Percentiles rank a stretch among this genome's conserved stretches.
Evolutionary conservation across 108 stramenopile species (phyloP).

Genomic region (Poteriospumella lacustris): DNA sequence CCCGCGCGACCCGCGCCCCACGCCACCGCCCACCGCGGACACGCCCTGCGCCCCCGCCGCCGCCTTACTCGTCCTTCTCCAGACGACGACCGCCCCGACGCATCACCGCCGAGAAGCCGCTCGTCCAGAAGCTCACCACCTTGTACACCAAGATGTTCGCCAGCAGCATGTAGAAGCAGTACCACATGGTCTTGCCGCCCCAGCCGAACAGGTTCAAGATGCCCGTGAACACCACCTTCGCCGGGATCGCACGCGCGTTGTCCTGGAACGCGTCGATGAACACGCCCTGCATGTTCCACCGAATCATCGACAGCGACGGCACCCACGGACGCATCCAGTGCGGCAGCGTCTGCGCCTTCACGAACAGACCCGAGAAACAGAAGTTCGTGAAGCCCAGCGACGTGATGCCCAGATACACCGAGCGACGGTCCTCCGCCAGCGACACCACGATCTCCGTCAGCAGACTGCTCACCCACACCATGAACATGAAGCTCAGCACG

Average conservation of each 20-base stretch:
- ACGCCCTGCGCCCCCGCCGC: too few relatives aligned
- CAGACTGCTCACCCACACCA: not conserved
- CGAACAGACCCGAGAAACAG: not conserved
- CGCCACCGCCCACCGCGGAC: too few relatives aligned
- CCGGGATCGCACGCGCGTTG: not conserved
- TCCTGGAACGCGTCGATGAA: not conserved
- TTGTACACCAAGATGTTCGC: not conserved
- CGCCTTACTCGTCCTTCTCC: too few relatives aligned
- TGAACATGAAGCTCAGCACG: not conserved
- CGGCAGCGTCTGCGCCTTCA: not conserved
- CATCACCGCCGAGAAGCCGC: too few relatives aligned
- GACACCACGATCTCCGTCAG: not conserved
- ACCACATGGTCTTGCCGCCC: constrained; percentile 23
- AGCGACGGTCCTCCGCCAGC: not conserved
- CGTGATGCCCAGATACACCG: not conserved
- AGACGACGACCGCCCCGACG: too few relatives aligned
- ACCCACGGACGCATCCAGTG: not conserved
- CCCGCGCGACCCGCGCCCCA: too few relatives aligned
- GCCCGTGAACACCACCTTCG: not conserved
- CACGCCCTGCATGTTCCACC: not conserved
- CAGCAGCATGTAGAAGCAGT: not conserved
- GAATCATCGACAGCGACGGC: not conserved
- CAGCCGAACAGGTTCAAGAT: not conserved
- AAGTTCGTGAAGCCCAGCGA: not conserved
- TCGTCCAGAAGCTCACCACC: not conserved